Percentiles rank a stretch among this genome's conserved stretches.
Evolutionary conservation across 768 basidiomycete species (phyloP).

Genomic region (Chiua virens): DNA sequence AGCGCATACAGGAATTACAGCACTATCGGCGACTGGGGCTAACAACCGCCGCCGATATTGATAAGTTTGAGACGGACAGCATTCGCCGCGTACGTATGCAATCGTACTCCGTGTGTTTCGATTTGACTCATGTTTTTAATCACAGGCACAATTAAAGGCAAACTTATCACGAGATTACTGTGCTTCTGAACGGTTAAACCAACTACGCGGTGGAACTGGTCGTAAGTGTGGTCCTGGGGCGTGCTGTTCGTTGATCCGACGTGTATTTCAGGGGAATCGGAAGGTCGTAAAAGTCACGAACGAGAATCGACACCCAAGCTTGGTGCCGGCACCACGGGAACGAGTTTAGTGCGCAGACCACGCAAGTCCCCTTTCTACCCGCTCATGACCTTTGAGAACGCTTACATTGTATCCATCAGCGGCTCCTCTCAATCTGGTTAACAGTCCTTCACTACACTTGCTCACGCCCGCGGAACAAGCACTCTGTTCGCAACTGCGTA

Average conservation of each 20-base stretch:
- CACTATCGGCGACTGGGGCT: slow-evolving; percentile 86
- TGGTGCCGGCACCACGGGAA: slow-evolving; percentile 32
- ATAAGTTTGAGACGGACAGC: slow-evolving; percentile 80
- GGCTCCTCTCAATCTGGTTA: slow-evolving; percentile 84
- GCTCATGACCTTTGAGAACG: neutral
- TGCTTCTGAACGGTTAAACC: slow-evolving; percentile 49
- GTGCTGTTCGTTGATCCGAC: neutral
- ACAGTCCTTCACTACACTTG: slow-evolving; percentile 85
- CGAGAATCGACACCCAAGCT: slow-evolving; percentile 59
- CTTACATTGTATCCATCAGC: slow-evolving; percentile 27
- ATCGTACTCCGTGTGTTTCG: neutral
- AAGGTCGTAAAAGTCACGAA: slow-evolving; percentile 58
- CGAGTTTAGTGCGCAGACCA: slow-evolving; percentile 41
- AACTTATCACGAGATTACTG: slow-evolving; percentile 57
- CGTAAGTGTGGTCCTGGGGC: slow-evolving; percentile 48
- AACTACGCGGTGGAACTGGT: slow-evolving; percentile 45
- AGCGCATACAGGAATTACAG: slow-evolving; percentile 89
- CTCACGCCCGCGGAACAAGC: slow-evolving; percentile 86
- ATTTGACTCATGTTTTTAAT: neutral
- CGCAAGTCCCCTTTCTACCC: slow-evolving; percentile 32
- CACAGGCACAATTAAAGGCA: slow-evolving; percentile 62
- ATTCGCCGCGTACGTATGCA: slow-evolving; percentile 60
- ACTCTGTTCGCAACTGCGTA: slow-evolving; percentile 85
- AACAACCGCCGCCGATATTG: slow-evolving; percentile 82
- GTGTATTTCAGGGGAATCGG: slow-evolving; percentile 38